Percentiles rank a stretch among this genome's conserved stretches.
These are phyloP conservation scores for Aspergillus uvarum DNA, from an alignment of 2,329 filamentous ascomycete genomes.

Conservation along the genomic window DNA sequence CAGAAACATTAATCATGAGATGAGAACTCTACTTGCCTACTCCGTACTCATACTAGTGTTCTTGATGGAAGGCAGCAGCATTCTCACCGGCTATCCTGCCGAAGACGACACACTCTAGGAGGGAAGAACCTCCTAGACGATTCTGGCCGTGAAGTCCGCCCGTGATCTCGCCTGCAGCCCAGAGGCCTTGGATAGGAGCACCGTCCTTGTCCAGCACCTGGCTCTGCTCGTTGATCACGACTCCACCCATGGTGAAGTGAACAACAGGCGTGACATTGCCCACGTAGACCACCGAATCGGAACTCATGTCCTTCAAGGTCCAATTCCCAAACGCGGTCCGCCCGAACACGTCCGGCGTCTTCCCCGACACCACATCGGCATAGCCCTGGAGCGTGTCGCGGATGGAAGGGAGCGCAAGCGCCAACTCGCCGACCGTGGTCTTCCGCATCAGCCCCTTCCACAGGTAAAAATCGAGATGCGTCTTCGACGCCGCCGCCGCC, in stretches of 20 bases:
- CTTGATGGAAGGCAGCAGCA: conserved; percentile 38
- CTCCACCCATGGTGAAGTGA: conserved; percentile 68
- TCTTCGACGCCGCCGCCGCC: conserved; percentile 51
- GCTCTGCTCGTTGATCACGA: conserved; percentile 55
- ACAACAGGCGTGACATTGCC: conserved; percentile 63
- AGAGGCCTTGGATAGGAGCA: conserved; percentile 55
- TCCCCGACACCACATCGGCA: conserved; percentile 45
- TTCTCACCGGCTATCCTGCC: conserved; percentile 57
- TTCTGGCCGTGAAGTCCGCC: conserved; percentile 66
- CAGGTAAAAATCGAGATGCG: conserved; percentile 63
- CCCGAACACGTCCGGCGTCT: conserved; percentile 47
- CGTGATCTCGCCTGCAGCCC: conserved; percentile 64
- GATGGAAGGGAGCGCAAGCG: conserved; percentile 43
- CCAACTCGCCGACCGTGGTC: conserved; percentile 54
- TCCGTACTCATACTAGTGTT: conserved; percentile 10
- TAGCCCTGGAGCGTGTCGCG: conserved; percentile 52
- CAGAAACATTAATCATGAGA: too few relatives aligned
- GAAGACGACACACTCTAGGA: conserved; percentile 65
- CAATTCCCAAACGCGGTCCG: conserved; percentile 57
- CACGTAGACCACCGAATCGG: conserved; percentile 57
- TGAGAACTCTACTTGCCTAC: too few relatives aligned
- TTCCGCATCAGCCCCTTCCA: conserved; percentile 63
- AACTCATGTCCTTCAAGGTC: conserved; percentile 49
- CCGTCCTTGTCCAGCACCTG: conserved; percentile 50
- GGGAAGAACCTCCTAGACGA: conserved; percentile 59